phyloP scores from a whole-genome alignment of 2,329 filamentous ascomycete genomes.

The Botryotinia calthae region DNA sequence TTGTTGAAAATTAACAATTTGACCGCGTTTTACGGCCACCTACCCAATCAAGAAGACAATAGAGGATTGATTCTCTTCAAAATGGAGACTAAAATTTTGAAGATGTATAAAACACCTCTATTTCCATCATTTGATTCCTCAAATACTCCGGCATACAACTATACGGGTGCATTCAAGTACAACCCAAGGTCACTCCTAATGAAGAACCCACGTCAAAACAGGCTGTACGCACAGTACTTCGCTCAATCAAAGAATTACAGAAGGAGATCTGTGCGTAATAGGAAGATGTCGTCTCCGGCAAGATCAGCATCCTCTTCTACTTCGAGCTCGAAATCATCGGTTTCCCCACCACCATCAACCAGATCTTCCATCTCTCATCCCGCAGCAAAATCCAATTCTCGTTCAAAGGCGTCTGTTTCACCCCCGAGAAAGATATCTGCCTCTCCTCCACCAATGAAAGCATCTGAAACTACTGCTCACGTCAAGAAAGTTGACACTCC shows the following conservation, averaged over 20 bases:
- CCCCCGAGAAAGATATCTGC: neutral
- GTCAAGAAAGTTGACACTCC: neutral
- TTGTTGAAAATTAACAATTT: neutral
- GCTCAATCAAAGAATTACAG: neutral
- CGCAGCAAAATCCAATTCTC: neutral
- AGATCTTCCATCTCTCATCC: neutral
- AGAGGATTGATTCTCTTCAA: neutral
- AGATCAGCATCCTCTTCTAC: conserved; percentile 4
- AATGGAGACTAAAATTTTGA: conserved; percentile 16
- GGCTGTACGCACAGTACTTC: conserved; percentile 10
- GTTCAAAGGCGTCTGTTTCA: neutral
- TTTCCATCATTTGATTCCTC: conserved; percentile 5
- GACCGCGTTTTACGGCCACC: neutral
- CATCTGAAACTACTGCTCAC: neutral
- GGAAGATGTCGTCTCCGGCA: conserved; percentile 8
- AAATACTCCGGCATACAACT: neutral
- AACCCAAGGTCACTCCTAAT: conserved; percentile 4
- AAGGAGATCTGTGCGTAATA: neutral
- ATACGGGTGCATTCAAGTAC: neutral
- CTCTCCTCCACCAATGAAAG: neutral
- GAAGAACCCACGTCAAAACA: conserved; percentile 2
- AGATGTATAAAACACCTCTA: conserved; percentile 1
- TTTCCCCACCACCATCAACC: conserved; percentile 1
- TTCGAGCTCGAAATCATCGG: conserved; percentile 7
- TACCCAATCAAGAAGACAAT: neutral